These are phyloP conservation scores for Ogataea trehalophila DNA, from an alignment of 805 yeast species.

Conservation along the genomic window DNA sequence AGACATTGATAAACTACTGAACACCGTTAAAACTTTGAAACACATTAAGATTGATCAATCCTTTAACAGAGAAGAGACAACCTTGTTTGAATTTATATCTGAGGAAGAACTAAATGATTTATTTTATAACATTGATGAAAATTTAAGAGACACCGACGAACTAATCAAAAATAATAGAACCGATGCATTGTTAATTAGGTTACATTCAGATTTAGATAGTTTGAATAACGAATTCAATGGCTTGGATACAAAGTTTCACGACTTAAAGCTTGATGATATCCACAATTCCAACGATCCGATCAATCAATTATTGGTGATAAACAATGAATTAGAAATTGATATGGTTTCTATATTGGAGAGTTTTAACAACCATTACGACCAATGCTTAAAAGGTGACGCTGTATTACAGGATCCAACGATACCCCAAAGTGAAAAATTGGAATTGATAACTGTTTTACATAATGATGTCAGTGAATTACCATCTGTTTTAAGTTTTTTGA, in stretches of 20 bases:
- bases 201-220: constrained; percentile 22
- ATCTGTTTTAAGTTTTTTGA: constrained; percentile 46
- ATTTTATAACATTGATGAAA: constrained; percentile 27
- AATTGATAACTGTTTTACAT: constrained; percentile 42
- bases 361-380: constrained; percentile 79
- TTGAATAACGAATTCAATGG: constrained; percentile 22
- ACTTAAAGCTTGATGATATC: constrained; percentile 20
- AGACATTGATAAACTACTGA: constrained; percentile 32
- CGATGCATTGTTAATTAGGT: constrained; percentile 24
- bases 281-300: constrained; percentile 17
- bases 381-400: constrained; percentile 50
- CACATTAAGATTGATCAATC: constrained; percentile 32
- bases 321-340: constrained; percentile 54
- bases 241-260: constrained; percentile 21
- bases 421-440: constrained; percentile 28
- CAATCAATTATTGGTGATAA: constrained; percentile 32
- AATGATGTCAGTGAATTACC: constrained; percentile 55
- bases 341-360: constrained; percentile 66
- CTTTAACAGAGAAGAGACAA: constrained; percentile 17
- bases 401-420: constrained; percentile 30
- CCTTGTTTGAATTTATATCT: constrained; percentile 46
- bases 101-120: constrained; percentile 33
- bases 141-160: constrained; percentile 27
- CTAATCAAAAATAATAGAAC: constrained; percentile 23
- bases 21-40: constrained; percentile 31